Evolutionary conservation across 2,329 filamentous ascomycete species (phyloP), one percentile per base, ranked within the genome.

Genomic region (Calonectria pteridis): DNA sequence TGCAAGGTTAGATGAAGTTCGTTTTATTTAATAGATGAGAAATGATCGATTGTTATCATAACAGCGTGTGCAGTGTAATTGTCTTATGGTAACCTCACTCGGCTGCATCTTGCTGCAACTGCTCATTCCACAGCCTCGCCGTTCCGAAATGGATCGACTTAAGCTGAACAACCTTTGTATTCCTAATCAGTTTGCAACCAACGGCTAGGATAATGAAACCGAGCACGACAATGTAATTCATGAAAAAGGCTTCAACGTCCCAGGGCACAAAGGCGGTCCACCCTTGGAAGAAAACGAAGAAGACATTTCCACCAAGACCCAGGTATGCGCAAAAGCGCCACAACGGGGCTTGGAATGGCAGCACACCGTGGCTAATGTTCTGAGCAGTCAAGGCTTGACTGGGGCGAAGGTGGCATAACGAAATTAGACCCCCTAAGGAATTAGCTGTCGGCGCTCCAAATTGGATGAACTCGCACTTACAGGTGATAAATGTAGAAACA

Each of bases 391-490:
- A 64, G 16, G 58, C 64, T 40, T 68, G 63, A 13, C 72, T 53
- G 11, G 69, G 67, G 28, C 72, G 72, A 33, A 72, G 68, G 31
- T 74, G 64, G 33, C 71, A 72, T 4, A 74, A 33, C 11, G 64
- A 72, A 33, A 69, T 72, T 1, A 74, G 35, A 0, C 69, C 72
- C 58, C 58, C 67, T 70, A 28, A 6, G 4, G 3, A 46, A n/a
- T 63, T 46, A 63, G 59, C 18, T 14, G 4, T 18, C n/a, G 9
- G 26, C 5, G 29, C 14, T 11, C 6, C 2, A 18, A 9, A 13
- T 13, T 31, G 4, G 5, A 9, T 20, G 6, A 4, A 1, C 26
- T n/a, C 3, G 6, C 3, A 50, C 50, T 40, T 31, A 71, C 69
- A 71, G 29, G 69, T 71, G 50, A 71, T 66, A 18, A 71, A 71